These are phyloP conservation scores for Vanrija humicola DNA, from an alignment of 1,284 basidiomycete species.

Conservation along the genomic window DNA sequence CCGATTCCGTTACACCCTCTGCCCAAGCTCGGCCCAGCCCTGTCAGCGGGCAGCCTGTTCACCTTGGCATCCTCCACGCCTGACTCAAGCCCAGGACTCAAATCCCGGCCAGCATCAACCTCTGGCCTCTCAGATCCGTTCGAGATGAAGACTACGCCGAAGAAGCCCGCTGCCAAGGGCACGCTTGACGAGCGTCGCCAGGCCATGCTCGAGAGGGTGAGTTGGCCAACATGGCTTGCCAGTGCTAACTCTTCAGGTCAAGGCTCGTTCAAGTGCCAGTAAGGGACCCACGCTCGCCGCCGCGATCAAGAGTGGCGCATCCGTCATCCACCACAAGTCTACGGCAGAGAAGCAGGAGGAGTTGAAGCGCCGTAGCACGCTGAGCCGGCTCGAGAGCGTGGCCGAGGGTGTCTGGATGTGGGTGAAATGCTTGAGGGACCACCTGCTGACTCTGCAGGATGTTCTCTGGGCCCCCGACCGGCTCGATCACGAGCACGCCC, in stretches of 20 bases:
- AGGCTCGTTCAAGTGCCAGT: conserved; percentile 32
- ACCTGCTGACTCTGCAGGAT: conserved; percentile 22
- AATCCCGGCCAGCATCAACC: conserved; percentile 1
- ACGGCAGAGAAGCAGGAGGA: conserved; percentile 34
- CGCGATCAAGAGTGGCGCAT: conserved; percentile 15
- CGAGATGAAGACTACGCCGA: conserved; percentile 19
- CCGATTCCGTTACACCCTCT: conserved; percentile 44
- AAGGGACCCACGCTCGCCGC: conserved; percentile 30
- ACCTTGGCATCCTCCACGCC: background rate
- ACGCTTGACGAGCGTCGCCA: conserved; percentile 39
- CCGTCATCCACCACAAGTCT: conserved; percentile 6
- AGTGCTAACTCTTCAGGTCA: conserved; percentile 24
- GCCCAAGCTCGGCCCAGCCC: conserved; percentile 33
- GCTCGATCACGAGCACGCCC: conserved; percentile 28
- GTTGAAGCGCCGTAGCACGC: conserved; percentile 44
- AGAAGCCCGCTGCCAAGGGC: conserved; percentile 14
- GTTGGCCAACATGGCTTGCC: conserved; percentile 7
- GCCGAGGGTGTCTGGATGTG: conserved; percentile 50
- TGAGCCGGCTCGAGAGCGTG: conserved; percentile 46
- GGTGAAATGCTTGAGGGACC: conserved; percentile 15
- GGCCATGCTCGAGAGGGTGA: conserved; percentile 44
- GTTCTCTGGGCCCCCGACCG: conserved; percentile 39
- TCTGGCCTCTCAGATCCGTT: conserved; percentile 39
- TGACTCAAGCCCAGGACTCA: background rate
- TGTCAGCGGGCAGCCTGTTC: conserved; percentile 32